Base-by-base conservation (phyloP, 169 alveolate species). In the Plasmodium coatneyi region DNA sequence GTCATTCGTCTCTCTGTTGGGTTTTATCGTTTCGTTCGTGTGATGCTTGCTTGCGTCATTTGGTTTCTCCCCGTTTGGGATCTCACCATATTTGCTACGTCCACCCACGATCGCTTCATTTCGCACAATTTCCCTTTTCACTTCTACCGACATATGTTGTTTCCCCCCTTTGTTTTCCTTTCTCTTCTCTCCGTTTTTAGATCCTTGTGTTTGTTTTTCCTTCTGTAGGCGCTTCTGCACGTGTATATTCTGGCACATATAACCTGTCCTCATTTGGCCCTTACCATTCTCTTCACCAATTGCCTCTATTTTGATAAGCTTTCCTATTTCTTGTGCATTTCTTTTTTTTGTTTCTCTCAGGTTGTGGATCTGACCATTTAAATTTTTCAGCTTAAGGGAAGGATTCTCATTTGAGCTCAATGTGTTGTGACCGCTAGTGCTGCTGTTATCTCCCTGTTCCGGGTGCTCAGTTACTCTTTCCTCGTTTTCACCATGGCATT, bases 1-100 rank as follows among this genome's bases (percentile, higher is more conserved):
- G 14, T 74, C 86, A 41, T 86, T 71, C 30, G 80, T 22, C 70
- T 86, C 93, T 74, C 49, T 76, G 32, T 70, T 83, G 28, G 43
- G 43, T 74, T 86, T 52, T 30, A 19, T 32, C 39, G 74, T 83
- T 12, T 76, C 93, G 9, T 43, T 43, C 7, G 1, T 19, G 32
- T 86, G 66, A 16, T 60, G 32, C 32, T 25, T 86, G 22, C 16
- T 70, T 4, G 60, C 41, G 19, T 39, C 60, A 49, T 49, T 14
- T 43, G n/a, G 3, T 5, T 43, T 0, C 10, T 43, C 54, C 0
- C 32, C 25, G 19, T 25, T 60, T 60, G 76, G 10, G 28, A 19
- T 2, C 19, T 25, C 76, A n/a, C 72, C 72, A 56, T 14, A 0
- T 60, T 56, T 56, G 28, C 28, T 19, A 56, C 28, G 3, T 56